Evolutionary conservation across 805 yeast species (phyloP), one percentile per base, ranked within the genome.

Genomic region (Wickerhamiella dianesei): DNA sequence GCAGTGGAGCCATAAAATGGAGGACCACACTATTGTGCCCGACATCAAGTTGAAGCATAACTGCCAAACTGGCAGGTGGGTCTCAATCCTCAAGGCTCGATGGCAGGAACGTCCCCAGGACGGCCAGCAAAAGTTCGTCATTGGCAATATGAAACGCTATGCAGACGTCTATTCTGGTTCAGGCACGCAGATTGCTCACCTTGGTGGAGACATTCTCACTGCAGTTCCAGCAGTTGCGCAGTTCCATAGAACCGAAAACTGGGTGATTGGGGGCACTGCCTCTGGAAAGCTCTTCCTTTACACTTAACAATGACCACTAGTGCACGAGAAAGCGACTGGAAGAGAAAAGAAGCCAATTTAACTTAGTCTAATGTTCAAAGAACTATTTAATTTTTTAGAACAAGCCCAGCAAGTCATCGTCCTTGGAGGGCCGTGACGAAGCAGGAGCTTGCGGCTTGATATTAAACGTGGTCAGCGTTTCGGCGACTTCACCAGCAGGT

Each of bases 31-130:
- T 45, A 55, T 86, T 32, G 60, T 57, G n/a, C 94, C 95, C 0
- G 59, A 71, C 22, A 71, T 75, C 21, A 75, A 76, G 8, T 69
- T 89, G 44, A 75, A 75, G 47, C 98, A 92, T 60, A 92, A 92
- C 58, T 92, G 98, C 65, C 95, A 89, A 63, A 82, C 96, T 0
- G 98, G 98, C 0, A 71, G 95, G 53, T 89, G 98, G 98, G 95
- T 92, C 0, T 80, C 95, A 1, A 89, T 89, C 42, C 66, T 89
- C 48, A 86, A 89, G 56, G 79, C 96, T 0, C 74, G 78, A 58
- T 89, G 96, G 94, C 96, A 92, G 50, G 62, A 64, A 2, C 65
- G 71, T 29, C 94, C 95, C 0, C 59, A 55, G 4, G 95, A 86
- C 59, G 76, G 78, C 0, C 69, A 75, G 25, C 82, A 87, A 53